Evolutionary conservation across 768 basidiomycete species (phyloP).

Genomic region (Scleroderma bovista): DNA sequence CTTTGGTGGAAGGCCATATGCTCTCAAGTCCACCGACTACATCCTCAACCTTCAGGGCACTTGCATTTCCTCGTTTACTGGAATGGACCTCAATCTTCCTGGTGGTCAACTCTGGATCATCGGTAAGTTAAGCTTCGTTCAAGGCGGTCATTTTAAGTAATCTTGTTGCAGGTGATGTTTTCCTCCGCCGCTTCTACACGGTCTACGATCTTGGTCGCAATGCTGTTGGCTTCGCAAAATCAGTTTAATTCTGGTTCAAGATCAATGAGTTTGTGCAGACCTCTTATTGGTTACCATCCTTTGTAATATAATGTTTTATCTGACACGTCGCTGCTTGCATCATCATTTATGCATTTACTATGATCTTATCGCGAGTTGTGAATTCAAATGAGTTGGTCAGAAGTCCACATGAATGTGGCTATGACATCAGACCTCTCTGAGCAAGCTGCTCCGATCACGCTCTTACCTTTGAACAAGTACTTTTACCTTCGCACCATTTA

Average conservation of each 20-base stretch:
- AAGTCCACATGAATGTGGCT: too few species aligned
- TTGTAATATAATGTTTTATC: background rate
- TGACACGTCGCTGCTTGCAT: too few species aligned
- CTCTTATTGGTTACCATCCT: background rate
- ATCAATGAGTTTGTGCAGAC: background rate
- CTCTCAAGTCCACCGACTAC: conserved; percentile 81
- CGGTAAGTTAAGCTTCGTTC: conserved; percentile 42
- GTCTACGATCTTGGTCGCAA: conserved; percentile 77
- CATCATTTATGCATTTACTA: too few species aligned
- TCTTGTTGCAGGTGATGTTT: conserved; percentile 60
- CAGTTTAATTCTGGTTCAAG: conserved; percentile 22
- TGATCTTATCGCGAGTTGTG: too few species aligned
- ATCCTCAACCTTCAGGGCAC: conserved; percentile 86
- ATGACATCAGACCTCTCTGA: too few species aligned
- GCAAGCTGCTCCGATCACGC: background rate
- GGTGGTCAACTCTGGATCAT: conserved; percentile 84
- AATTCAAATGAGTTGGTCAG: too few species aligned
- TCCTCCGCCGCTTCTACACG: conserved; percentile 89
- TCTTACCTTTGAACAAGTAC: background rate
- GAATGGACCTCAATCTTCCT: conserved; percentile 83
- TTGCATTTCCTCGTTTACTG: conserved; percentile 91
- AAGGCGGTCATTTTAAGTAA: conserved; percentile 4
- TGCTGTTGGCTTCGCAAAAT: conserved; percentile 80
- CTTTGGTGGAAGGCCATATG: conserved; percentile 77
- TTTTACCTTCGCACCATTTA: background rate